Conservation (phyloP, 2,329 filamentous ascomycete species). For the Epichloe sp. region DNA sequence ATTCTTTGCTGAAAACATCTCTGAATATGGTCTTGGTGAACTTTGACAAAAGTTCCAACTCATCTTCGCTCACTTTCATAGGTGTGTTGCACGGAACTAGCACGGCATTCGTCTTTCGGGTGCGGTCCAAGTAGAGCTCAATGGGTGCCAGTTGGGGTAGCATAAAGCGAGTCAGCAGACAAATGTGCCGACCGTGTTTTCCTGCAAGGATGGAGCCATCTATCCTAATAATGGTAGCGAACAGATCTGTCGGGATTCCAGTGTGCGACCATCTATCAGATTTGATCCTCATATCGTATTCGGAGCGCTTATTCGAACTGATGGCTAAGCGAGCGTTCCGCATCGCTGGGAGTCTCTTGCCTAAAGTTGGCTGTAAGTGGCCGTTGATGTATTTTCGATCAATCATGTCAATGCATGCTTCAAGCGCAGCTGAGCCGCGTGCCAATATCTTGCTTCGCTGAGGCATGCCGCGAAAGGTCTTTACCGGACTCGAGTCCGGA, state of each 20-base stretch:
- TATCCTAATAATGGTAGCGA: conserved; percentile 48
- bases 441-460: conserved; percentile 62
- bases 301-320: conserved; percentile 59
- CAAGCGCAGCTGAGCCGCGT: conserved; percentile 80
- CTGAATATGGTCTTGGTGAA: conserved; percentile 69
- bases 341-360: conserved; percentile 62
- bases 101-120: conserved; percentile 43
- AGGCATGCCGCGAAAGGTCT: conserved; percentile 47
- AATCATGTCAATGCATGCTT: conserved; percentile 60
- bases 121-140: conserved; percentile 56
- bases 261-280: conserved; percentile 55
- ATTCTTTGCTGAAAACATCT: conserved; percentile 84
- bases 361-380: conserved; percentile 59
- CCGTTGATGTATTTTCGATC: conserved; percentile 56
- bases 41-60: conserved; percentile 43
- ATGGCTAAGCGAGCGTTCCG: conserved; percentile 77
- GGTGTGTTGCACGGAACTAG: conserved; percentile 30
- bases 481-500: conserved; percentile 61
- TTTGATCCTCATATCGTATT: conserved; percentile 69
- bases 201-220: conserved; percentile 40
- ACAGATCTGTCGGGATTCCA: conserved; percentile 37
- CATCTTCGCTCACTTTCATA: conserved; percentile 28
- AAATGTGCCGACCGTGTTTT: conserved; percentile 47
- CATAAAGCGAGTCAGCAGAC: conserved; percentile 54
- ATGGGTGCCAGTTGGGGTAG: conserved; percentile 56